Conservation (phyloP, 2,329 filamentous ascomycete genomes). For the Dactylellina haptotyla region DNA sequence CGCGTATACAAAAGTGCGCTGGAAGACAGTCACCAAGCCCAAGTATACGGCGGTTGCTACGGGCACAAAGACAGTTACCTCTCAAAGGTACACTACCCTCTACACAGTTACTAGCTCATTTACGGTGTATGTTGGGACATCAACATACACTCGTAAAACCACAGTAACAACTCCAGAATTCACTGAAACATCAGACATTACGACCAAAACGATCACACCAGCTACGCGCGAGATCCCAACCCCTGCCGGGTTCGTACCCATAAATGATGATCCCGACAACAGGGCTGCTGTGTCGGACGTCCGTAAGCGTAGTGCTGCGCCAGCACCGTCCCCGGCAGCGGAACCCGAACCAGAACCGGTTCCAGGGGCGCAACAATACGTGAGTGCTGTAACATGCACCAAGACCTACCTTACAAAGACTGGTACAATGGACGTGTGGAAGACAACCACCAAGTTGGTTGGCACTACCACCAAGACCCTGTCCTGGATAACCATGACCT, state of each 20-base stretch:
- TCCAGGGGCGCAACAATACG: constrained; percentile 3
- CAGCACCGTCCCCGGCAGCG: constrained; percentile 2
- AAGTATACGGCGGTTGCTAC: neutral
- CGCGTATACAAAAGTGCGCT: constrained; percentile 19
- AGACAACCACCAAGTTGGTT: constrained; percentile 25
- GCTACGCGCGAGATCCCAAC: neutral
- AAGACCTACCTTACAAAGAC: constrained; percentile 38
- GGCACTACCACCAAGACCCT: constrained; percentile 19
- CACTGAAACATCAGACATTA: neutral
- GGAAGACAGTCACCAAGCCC: constrained; percentile 22
- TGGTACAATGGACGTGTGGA: constrained; percentile 19
- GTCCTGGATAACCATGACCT: neutral
- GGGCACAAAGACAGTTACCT: neutral
- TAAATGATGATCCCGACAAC: constrained; percentile 29
- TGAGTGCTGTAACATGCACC: constrained; percentile 26
- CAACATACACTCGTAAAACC: constrained; percentile 2
- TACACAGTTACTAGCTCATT: neutral
- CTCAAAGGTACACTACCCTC: neutral
- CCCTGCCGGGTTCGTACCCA: constrained; percentile 18
- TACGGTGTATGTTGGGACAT: constrained; percentile 14
- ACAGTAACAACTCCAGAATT: neutral
- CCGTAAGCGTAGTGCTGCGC: neutral
- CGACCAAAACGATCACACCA: constrained; percentile 3
- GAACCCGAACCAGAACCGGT: constrained; percentile 18
- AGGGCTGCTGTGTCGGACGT: neutral